Evolutionary conservation across 345 rosid species (phyloP).

Genomic region (Dipteronia sinensis): DNA sequence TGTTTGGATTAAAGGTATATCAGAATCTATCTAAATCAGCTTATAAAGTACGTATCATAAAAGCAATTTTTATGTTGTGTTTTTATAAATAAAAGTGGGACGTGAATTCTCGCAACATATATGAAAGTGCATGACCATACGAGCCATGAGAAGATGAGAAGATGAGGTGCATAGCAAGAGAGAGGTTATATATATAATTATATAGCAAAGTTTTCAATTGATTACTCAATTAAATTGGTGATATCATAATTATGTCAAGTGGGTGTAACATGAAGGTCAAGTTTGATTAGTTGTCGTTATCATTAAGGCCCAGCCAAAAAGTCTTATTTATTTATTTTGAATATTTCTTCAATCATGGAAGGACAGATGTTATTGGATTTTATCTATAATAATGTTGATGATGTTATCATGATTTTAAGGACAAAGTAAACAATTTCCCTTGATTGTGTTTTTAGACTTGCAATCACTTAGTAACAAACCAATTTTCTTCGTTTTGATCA

Average conservation of each 20-base stretch:
- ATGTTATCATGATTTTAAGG: slow-evolving; percentile 21
- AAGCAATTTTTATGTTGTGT: no score
- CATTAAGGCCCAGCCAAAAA: slow-evolving; percentile 13
- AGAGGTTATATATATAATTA: no score
- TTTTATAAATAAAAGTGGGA: no score
- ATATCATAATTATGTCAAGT: slow-evolving; percentile 21
- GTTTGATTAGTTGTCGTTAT: slow-evolving; percentile 29
- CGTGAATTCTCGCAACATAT: no score
- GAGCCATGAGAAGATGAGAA: no score
- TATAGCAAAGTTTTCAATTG: slow-evolving; percentile 2
- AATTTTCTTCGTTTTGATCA: slow-evolving; percentile 7
- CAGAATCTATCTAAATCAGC: no score
- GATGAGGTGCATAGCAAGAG: no score
- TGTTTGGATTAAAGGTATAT: no score
- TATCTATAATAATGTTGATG: slow-evolving; percentile 22
- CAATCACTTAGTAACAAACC: background rate
- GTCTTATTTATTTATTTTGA: background rate
- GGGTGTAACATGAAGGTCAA: slow-evolving; percentile 3
- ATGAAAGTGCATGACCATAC: no score
- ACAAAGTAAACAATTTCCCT: background rate
- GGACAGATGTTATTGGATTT: background rate
- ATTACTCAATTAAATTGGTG: slow-evolving; percentile 15
- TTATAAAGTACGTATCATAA: no score
- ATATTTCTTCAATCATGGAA: slow-evolving; percentile 17
- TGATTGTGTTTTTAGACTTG: slow-evolving; percentile 26